Evolutionary conservation across 2,329 filamentous ascomycete genomes (phyloP).

Genomic region (Phialemoniopsis sp.): DNA sequence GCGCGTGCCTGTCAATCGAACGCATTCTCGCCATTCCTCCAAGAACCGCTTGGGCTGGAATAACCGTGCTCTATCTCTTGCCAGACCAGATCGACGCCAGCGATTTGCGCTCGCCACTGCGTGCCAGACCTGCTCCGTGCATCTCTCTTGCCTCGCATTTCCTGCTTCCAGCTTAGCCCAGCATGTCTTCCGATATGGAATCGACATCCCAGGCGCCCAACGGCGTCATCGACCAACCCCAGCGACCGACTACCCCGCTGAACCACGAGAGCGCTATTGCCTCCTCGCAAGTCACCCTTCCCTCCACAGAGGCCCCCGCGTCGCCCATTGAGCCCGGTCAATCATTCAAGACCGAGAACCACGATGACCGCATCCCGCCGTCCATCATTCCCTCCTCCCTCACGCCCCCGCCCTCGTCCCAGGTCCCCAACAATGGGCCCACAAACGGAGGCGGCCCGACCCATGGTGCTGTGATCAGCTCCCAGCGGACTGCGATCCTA

Average conservation of each 20-base stretch:
- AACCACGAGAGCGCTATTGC: constrained; percentile 17
- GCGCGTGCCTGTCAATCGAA: not conserved
- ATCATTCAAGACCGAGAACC: constrained; percentile 46
- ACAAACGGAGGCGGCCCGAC: constrained; percentile 16
- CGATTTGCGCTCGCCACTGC: not conserved
- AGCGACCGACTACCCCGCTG: constrained; percentile 28
- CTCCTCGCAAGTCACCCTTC: constrained; percentile 50
- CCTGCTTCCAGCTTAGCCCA: constrained; percentile 5
- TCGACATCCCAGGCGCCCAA: constrained; percentile 25
- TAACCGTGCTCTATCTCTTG: constrained; percentile 1
- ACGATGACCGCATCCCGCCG: constrained; percentile 38
- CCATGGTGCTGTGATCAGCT: constrained; percentile 21
- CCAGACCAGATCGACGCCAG: constrained; percentile 5
- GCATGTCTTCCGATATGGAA: constrained; percentile 30
- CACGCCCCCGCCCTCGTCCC: constrained; percentile 54
- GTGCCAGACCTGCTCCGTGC: constrained; percentile 1
- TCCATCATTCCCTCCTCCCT: constrained; percentile 51
- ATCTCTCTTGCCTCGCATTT: not conserved
- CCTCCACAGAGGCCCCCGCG: constrained; percentile 50
- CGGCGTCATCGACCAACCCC: constrained; percentile 17
- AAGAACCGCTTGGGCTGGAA: not conserved
- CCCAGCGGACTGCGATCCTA: constrained; percentile 44
- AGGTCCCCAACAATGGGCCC: constrained; percentile 26
- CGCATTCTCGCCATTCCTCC: not conserved
- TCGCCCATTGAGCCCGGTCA: constrained; percentile 45